Evolutionary conservation across 208 protist species (phyloP), one percentile per base, ranked within the genome.

Genomic region (Trypanosoma vivax): DNA sequence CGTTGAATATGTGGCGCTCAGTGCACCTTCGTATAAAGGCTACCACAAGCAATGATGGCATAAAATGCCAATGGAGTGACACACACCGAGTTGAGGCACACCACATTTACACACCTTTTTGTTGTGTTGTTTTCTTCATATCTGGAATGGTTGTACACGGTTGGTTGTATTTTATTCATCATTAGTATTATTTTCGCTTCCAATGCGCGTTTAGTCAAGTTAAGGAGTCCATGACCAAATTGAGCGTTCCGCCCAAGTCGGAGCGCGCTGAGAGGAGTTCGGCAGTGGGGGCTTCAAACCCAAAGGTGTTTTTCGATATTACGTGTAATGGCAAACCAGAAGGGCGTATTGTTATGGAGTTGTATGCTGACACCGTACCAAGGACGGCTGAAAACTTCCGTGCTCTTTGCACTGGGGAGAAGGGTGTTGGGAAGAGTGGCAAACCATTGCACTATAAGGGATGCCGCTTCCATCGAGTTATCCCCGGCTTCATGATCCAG

Each of bases 361-460:
- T 98, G 18, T 98, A 94, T 50, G 77, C 73, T 2, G 78, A 97
- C 50, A 81, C 78, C 5, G 87, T 94, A 2, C 96, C 96, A 18
- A 96, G 95, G 59, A 97, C 95, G 6, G 90, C 83, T 13, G 87
- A 97, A 52, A 98, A 98, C 73, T 97, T 98, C 59, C 73, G 88
- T 43, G 82, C 79, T 2, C 73, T 98, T 1, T 93, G 80, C 75
- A 97, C 88, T 0, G 90, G 93, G 18, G 90, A 96, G 61, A 83
- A 94, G 70, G 95, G 90, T 33, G 70, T 72, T 41, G 95, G 95
- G 18, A 79, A 78, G 10, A 84, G 64, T 19, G 95, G 96, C 11
- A 97, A 97, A 56, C 77, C 80, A 3, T 86, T 99, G 6, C 95
- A 98, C 65, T 99, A 88, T 86, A 98, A 99, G 76, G 91, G 88